Conservation (phyloP, 2,329 filamentous ascomycete species). For the Colletotrichum tabaci region DNA sequence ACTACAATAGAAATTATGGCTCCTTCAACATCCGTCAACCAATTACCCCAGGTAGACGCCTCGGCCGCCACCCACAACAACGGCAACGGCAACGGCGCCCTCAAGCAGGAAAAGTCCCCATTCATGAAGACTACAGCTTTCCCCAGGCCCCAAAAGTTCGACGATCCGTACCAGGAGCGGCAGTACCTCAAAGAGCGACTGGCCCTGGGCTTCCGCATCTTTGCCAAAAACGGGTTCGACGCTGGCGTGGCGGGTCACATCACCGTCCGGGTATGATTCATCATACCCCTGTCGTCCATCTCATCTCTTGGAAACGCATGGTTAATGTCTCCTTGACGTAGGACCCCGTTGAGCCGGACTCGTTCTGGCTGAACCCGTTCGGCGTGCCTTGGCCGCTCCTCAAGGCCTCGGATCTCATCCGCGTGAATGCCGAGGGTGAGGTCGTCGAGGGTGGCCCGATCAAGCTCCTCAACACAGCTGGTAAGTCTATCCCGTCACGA, state of each 20-base stretch:
- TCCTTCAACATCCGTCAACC: constrained; percentile 19
- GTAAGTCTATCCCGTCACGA: not conserved
- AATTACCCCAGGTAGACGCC: constrained; percentile 20
- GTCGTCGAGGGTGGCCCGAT: constrained; percentile 72
- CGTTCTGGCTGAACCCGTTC: constrained; percentile 79
- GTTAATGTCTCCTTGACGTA: not conserved
- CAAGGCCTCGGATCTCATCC: constrained; percentile 77
- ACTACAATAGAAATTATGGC: constrained; percentile 7
- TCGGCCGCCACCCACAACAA: constrained; percentile 10
- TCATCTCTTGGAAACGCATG: not conserved
- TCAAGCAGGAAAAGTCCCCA: constrained; percentile 5
- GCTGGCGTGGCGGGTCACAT: constrained; percentile 78
- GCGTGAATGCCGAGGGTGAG: constrained; percentile 72
- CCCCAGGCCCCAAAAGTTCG: constrained; percentile 42
- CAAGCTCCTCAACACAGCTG: constrained; percentile 37
- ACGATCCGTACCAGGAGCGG: constrained; percentile 57
- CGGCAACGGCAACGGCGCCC: constrained; percentile 20
- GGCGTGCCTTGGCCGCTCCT: constrained; percentile 74
- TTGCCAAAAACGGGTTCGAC: constrained; percentile 70
- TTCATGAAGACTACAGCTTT: constrained; percentile 2
- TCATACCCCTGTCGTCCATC: too few species aligned
- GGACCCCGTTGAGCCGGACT: constrained; percentile 71
- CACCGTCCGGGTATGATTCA: constrained; percentile 61
- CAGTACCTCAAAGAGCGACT: constrained; percentile 69
- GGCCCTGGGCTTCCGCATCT: constrained; percentile 70